Evolutionary conservation across 73 alveolate genomes (phyloP).

Genomic region (Symbiodinium pilosum): DNA sequence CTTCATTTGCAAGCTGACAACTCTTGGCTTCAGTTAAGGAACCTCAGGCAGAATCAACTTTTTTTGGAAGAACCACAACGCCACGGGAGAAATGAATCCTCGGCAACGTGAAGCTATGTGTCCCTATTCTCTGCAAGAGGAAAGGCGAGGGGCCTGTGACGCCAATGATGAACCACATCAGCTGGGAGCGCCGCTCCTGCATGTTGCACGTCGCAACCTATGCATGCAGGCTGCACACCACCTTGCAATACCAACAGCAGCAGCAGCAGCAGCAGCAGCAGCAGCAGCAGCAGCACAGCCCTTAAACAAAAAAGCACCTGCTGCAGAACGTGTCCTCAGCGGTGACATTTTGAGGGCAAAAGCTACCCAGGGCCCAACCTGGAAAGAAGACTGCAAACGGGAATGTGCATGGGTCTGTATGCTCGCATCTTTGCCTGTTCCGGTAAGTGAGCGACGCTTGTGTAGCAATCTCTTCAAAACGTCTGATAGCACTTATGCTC

Average conservation of each 20-base stretch:
- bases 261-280: too few relatives aligned
- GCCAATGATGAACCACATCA: conserved; percentile 86
- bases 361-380: conserved; percentile 71
- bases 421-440: too few relatives aligned
- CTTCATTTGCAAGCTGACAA: too few relatives aligned
- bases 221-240: too few relatives aligned
- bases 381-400: not conserved
- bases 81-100: conserved; percentile 72
- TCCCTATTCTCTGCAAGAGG: not conserved
- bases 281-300: not conserved
- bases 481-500: too few relatives aligned
- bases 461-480: too few relatives aligned
- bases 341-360: conserved; percentile 62
- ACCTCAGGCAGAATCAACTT: conserved; percentile 64
- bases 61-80: conserved; percentile 52
- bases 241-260: too few relatives aligned
- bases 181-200: conserved; percentile 92
- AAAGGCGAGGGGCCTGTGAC: conserved; percentile 19
- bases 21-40: too few relatives aligned
- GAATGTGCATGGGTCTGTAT: too few relatives aligned
- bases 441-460: too few relatives aligned
- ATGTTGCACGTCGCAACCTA: too few relatives aligned
- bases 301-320: not conserved
- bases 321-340: not conserved
- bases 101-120: not conserved